Evolutionary conservation across 1,139 yeast genomes (phyloP), one percentile per base, ranked within the genome.

Genomic region (Debaryomyces sp.): DNA sequence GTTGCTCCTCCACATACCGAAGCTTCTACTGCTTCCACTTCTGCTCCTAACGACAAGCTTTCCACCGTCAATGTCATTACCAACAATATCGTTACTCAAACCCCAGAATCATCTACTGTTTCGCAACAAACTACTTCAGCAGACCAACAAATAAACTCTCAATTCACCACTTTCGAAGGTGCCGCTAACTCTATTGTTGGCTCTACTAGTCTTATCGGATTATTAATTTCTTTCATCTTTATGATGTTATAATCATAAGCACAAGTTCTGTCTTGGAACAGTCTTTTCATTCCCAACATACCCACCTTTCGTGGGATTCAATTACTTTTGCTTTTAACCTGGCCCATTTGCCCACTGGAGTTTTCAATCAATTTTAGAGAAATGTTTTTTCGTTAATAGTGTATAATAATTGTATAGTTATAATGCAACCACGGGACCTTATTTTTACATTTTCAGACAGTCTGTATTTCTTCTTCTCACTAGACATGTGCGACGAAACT

Each of bases 1-100:
- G 37, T 22, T 18, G 34, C 53, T 21, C 47, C 50, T 22, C 32
- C 32, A 42, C 43, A 38, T 38, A 41, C 30, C 12, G 44, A 39
- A 15, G 8, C 48, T n/a, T 23, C 45, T 30, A 39, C 49, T 27
- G 15, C 26, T 10, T 21, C 34, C 4, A n/a, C 42, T 9, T 7
- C 42, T 10, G n/a, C 32, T 23, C 22, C 46, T n/a, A 15, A 15
- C 6, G 24, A 15, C 43, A 50, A 13, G 44, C 23, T 51, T 29
- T 45, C 60, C 24, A 67, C 71, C 6, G 55, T 68, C 35, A 61
- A 68, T 57, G 73, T 68, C 22, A 68, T 68, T 23, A 67, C 72
- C 38, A 54, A 62, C 48, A 65, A 64, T 44, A 67, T 68, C 38
- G 58, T 64, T 29, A 68, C 73, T 35, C 59, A 67, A 54, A 54